Percentiles rank a stretch among this genome's conserved stretches.
These are phyloP conservation scores for Davidsoniella eucalypti DNA, from an alignment of 2,329 filamentous ascomycete genomes.

Conservation along the genomic window DNA sequence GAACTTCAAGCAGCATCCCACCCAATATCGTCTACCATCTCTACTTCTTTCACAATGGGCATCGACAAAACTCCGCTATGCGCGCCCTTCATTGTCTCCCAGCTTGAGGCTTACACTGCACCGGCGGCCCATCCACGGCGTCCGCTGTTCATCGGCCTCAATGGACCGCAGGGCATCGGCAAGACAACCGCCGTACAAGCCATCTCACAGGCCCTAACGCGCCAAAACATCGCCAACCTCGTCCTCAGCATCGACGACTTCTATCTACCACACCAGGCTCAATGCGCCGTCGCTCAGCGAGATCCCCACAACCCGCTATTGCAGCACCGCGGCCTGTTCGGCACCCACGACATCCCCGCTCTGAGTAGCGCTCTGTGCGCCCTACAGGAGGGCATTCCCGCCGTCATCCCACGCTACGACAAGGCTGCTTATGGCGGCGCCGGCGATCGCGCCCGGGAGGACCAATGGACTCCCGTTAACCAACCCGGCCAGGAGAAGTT, in stretches of 20 bases:
- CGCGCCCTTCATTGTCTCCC: slow-evolving; percentile 57
- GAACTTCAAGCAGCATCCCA: not conserved
- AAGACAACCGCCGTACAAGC: slow-evolving; percentile 73
- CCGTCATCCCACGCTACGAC: slow-evolving; percentile 60
- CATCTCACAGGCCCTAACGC: slow-evolving; percentile 44
- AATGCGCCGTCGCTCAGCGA: slow-evolving; percentile 44
- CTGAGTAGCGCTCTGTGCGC: slow-evolving; percentile 20
- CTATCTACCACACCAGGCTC: slow-evolving; percentile 58
- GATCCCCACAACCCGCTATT: slow-evolving; percentile 60
- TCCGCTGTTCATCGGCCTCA: slow-evolving; percentile 76
- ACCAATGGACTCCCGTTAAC: slow-evolving; percentile 44
- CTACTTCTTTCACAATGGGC: slow-evolving; percentile 26
- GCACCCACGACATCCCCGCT: slow-evolving; percentile 61
- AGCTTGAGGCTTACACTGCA: slow-evolving; percentile 21
- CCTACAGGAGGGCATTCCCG: slow-evolving; percentile 42
- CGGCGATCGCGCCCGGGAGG: slow-evolving; percentile 53
- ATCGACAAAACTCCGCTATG: slow-evolving; percentile 69
- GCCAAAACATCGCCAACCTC: slow-evolving; percentile 37
- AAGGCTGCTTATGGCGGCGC: slow-evolving; percentile 62
- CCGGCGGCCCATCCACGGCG: slow-evolving; percentile 22
- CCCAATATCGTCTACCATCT: not conserved
- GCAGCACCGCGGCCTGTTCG: slow-evolving; percentile 69
- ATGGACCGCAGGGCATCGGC: slow-evolving; percentile 80
- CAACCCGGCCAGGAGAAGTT: slow-evolving; percentile 30
- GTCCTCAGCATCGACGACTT: slow-evolving; percentile 81